Evolutionary conservation across 768 basidiomycete genomes (phyloP), one percentile per base, ranked within the genome.

Genomic region (Lactifluus piperatus): DNA sequence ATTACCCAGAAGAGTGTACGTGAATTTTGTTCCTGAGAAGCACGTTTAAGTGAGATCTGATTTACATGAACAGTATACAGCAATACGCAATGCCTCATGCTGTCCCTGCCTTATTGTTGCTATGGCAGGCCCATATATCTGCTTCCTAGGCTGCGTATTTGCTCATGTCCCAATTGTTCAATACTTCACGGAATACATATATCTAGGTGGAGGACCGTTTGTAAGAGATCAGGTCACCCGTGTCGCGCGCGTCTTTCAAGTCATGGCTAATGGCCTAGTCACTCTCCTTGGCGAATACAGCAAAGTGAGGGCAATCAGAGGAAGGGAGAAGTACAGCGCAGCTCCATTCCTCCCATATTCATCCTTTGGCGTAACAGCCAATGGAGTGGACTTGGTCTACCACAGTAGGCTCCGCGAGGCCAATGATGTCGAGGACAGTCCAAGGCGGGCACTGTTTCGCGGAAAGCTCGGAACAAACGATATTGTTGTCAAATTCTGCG

Each of bases 81-180:
- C 18, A 3, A 48, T 57, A 26, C 55, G 55, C 2, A 56, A 56
- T 18, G 55, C 14, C 8, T 56, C 55, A 22, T 62, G 62, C 43
- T 66, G 65, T 46, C 64, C 65, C 14, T 51, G 49, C 46, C 20
- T 66, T 26, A 20, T 65, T 11, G 39, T 66, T 30, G 55, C 60
- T 9, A 27, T 58, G 4, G 39, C 65, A 5, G 65, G 61, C 10
- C 56, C 65, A 22, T 46, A 39, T n/a, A 48, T 66, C 18, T 39
- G 36, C 27, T 46, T 66, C 36, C 24, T 45, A 5, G 65, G 65
- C 26, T 55, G 24, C 11, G 60, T 66, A 6, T 39, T 66, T n/a
- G 29, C 60, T 2, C 51, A 52, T 26, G 27, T 29, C 5, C 46
- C 56, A 41, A 53, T 66, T 13, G 52, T 54, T 29, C 55, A 65